Evolutionary conservation across 495 filamentous ascomycete genomes (phyloP), one percentile per base, ranked within the genome.

Genomic region (Aspergillus haitiensis): DNA sequence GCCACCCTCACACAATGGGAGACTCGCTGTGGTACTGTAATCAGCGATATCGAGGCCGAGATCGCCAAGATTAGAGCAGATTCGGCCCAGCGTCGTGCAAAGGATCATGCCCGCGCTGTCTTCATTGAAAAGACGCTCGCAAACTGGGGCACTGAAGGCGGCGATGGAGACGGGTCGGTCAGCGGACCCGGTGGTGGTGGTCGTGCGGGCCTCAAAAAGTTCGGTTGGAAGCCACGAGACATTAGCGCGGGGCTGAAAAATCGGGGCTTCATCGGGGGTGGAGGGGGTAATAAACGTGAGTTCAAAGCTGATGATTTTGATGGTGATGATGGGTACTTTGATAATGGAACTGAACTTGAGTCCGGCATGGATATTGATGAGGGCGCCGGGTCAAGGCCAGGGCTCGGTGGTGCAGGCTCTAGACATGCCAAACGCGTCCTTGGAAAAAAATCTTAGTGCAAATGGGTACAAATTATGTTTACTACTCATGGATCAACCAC

Each of bases 11-110:
- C 81, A 11, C 82, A 85, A 36, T 98, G 92, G 92, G 84, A 88
- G 54, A 70, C 72, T 16, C 86, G 92, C 13, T 97, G 92, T 77
- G 81, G 82, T 5, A 69, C 75, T 44, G 90, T 91, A n/a, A 85
- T 96, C 15, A 74, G 69, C 0, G 88, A 89, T 34, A 82, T 98
- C 12, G 91, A 96, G 49, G 75, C 72, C 9, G 85, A 93, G 68
- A 88, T 94, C 54, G 75, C 70, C 9, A 76, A 68, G 37, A 77
- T 90, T 48, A 81, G 80, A 53, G 69, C 68, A 1, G 75, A 78
- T n/a, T 86, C 85, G 11, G 75, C 82, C 46, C 78, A 76, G 53
- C 78, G 82, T 8, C 78, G 81, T 32, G 75, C 73, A 8, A 65
- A 66, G 52, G 81, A 87, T 21, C 69, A 76, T 44, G 67, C 72